Base-by-base conservation (phyloP, 305 asterid species). In the Fraxinus floribunda region DNA sequence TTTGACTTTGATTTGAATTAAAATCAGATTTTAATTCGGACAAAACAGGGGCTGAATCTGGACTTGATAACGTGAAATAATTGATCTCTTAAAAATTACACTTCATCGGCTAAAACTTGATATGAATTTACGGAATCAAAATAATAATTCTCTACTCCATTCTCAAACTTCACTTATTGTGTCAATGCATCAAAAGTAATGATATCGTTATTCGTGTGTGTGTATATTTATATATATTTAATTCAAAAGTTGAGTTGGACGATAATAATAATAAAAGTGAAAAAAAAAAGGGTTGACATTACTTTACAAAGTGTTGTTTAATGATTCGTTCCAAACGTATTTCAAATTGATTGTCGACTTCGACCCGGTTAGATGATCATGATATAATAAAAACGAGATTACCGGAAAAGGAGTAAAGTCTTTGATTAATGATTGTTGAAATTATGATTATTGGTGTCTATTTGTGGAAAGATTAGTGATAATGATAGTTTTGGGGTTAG, bases 381-480 rank as follows among this genome's bases (percentile, higher is more conserved):
- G 38, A 46, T 46, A 46, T 13, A 13, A 13, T 46, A 13, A 13
- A 44, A 44, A 44, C n/a, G n/a, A 44, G 55, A 44, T 11, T 44
- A 44, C 55, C 55, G 16, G 57, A 0, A 46, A 13, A 44, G 22
- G 62, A 52, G 62, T n/a, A 16, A 4, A 52, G 22, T 16, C 30
- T 32, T 80, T 76, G 46, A 36, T 75, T 86, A 82, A 82, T 79
- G 80, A 86, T 82, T 81, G 85, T 55, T 81, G 64, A 70, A 85
- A 85, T 68, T 81, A 49, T 82, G 87, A 83, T 84, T 83, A 84
- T 32, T 68, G 35, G 84, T 35, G 80, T 85, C 86, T 71, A 83
- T 89, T 79, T 87, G 84, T n/a, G 71, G 85, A 87, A 88, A 87
- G 90, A 75, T 89, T 87, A 87, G 87, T 84, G 92, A 90, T 91